Conservation (phyloP, 2,329 filamentous ascomycete genomes). For the Niveomyces coronatus region DNA sequence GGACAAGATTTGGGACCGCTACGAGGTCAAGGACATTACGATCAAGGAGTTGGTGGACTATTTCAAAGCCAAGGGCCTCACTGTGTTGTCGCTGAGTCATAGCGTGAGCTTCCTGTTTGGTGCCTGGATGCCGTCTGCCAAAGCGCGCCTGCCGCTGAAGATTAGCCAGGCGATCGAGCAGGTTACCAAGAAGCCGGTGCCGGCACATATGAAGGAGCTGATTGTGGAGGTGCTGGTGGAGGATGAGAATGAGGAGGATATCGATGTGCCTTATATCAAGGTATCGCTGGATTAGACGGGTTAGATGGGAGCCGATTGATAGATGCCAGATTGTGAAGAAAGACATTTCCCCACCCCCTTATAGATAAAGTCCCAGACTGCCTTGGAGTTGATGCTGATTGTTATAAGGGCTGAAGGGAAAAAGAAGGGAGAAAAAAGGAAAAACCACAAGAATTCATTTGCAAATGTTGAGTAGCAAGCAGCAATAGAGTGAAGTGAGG, state of each 20-base stretch:
- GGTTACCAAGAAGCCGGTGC: slow-evolving; percentile 78
- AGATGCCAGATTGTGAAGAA: no score
- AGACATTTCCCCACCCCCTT: no score
- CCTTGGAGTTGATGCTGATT: no score
- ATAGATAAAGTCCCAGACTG: no score
- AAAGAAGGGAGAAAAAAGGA: no score
- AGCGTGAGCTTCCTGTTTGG: slow-evolving; percentile 92
- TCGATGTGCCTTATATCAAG: slow-evolving; percentile 87
- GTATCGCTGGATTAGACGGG: slow-evolving; percentile 43
- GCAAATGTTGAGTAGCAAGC: no score
- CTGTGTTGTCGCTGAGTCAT: slow-evolving; percentile 90
- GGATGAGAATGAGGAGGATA: slow-evolving; percentile 73
- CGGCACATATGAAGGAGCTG: slow-evolving; percentile 76
- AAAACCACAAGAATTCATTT: no score
- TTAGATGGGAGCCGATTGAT: no score
- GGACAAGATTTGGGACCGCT: slow-evolving; percentile 97
- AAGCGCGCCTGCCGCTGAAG: slow-evolving; percentile 45
- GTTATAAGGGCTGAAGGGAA: no score
- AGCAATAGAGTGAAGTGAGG: no score
- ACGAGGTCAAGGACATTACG: slow-evolving; percentile 80
- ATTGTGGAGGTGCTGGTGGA: slow-evolving; percentile 87
- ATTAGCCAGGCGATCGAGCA: slow-evolving; percentile 72
- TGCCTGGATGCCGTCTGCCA: slow-evolving; percentile 71
- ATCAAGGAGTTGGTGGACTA: slow-evolving; percentile 72
- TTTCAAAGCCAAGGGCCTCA: slow-evolving; percentile 73